Evolutionary conservation across 139 green algal species (phyloP).

Genomic region (Diplosphaera chodatii): DNA sequence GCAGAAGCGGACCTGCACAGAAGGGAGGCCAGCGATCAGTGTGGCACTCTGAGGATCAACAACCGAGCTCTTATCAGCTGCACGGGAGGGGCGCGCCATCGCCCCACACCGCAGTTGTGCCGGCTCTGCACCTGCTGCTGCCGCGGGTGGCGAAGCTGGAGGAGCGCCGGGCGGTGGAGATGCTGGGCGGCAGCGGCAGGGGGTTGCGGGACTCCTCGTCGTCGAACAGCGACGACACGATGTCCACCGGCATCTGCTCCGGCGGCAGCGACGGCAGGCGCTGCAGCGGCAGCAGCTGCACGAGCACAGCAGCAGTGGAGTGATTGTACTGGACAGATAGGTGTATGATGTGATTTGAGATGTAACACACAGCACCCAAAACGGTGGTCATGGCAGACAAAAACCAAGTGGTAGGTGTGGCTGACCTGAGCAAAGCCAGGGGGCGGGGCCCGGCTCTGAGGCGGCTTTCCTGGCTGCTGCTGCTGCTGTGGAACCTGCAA

Average conservation of each 20-base stretch:
- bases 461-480: conserved; percentile 1
- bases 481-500: neutral
- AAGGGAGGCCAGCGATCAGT: neutral
- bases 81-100: too few species aligned
- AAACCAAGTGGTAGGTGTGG: too few species aligned
- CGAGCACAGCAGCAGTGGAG: too few species aligned
- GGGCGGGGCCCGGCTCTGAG: neutral
- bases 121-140: neutral
- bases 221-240: neutral
- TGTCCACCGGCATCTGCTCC: conserved; percentile 5
- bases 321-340: too few species aligned
- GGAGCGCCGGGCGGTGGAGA: neutral
- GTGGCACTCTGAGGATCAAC: too few species aligned
- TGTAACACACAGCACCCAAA: too few species aligned
- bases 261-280: neutral
- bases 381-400: too few species aligned
- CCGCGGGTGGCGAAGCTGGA: neutral
- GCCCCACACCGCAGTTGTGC: too few species aligned
- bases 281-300: neutral
- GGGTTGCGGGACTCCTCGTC: neutral
- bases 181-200: neutral
- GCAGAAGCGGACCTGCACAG: neutral
- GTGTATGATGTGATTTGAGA: too few species aligned
- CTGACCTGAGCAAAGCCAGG: neutral
- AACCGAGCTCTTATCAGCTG: too few species aligned